A percentile compares a stretch with the other conserved stretches of the same genome.
These are phyloP conservation scores for Myriosclerotinia duriaeana DNA, from an alignment of 2,329 filamentous ascomycete species.

Conservation along the genomic window DNA sequence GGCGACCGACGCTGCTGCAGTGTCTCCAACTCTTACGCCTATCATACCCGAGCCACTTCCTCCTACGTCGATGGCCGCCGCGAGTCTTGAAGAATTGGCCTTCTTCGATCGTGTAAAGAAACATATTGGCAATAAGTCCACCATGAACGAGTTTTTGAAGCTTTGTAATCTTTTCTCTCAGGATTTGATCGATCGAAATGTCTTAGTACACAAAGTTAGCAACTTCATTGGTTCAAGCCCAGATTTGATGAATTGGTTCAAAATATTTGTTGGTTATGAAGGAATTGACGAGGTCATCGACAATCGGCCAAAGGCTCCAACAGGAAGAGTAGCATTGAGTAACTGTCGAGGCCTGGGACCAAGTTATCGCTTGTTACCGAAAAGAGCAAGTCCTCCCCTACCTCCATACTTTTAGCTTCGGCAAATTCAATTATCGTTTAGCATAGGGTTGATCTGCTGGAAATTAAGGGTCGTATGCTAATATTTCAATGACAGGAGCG, in stretches of 20 bases:
- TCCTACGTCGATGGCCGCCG: slow-evolving; percentile 70
- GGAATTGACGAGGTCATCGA: slow-evolving; percentile 76
- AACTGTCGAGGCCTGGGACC: slow-evolving; percentile 95
- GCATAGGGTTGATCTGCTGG: neutral
- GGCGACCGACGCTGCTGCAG: slow-evolving; percentile 34
- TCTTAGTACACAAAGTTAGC: slow-evolving; percentile 77
- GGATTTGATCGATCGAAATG: slow-evolving; percentile 83
- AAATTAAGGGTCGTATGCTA: slow-evolving; percentile 12
- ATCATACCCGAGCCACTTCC: slow-evolving; percentile 83
- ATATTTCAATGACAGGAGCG: slow-evolving; percentile 57
- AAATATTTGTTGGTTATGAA: slow-evolving; percentile 76
- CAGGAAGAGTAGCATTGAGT: slow-evolving; percentile 83
- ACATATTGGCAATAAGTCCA: slow-evolving; percentile 86
- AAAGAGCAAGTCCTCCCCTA: slow-evolving; percentile 55
- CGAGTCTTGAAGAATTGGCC: slow-evolving; percentile 78
- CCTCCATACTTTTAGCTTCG: slow-evolving; percentile 4
- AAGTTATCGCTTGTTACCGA: slow-evolving; percentile 89
- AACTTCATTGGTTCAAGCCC: slow-evolving; percentile 84
- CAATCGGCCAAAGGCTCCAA: slow-evolving; percentile 71
- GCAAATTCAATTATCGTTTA: neutral
- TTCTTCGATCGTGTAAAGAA: slow-evolving; percentile 99
- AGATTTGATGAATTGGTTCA: slow-evolving; percentile 88
- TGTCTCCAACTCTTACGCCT: slow-evolving; percentile 86
- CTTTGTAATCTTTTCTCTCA: slow-evolving; percentile 94
- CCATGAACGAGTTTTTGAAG: slow-evolving; percentile 95